Conservation (phyloP, 345 rosid genomes). For the Geranium brycei region DNA sequence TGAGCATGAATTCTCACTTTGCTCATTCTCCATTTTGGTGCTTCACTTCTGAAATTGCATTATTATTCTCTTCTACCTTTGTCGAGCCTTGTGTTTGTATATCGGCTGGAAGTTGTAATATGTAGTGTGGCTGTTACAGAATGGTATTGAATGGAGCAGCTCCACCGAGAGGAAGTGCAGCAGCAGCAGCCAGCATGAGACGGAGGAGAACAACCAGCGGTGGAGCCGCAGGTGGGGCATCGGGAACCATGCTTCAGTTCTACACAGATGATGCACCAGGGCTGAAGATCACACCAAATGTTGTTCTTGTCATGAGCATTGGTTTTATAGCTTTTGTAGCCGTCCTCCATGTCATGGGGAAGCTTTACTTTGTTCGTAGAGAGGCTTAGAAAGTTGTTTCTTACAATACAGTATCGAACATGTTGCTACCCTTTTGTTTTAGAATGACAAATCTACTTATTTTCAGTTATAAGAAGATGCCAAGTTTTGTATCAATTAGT, state of each 20-base stretch:
- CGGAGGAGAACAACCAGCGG: constrained; percentile 66
- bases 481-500: no score
- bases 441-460: no score
- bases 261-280: constrained; percentile 88
- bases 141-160: constrained; percentile 66
- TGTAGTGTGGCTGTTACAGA: constrained; percentile 11
- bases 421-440: no score
- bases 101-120: neutral
- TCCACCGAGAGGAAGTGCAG: constrained; percentile 82
- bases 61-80: neutral
- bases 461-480: no score
- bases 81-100: neutral
- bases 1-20: no score
- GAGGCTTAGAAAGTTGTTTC: constrained; percentile 8
- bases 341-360: constrained; percentile 73
- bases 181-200: constrained; percentile 69
- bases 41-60: neutral
- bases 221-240: constrained; percentile 57
- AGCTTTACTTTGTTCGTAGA: constrained; percentile 51
- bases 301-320: constrained; percentile 78
- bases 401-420: no score
- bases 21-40: neutral
- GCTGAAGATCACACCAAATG: constrained; percentile 76
- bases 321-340: constrained; percentile 91
- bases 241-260: constrained; percentile 82